Evolutionary conservation across 2,329 filamentous ascomycete genomes (phyloP).

Genomic region (Xylaria sp.): DNA sequence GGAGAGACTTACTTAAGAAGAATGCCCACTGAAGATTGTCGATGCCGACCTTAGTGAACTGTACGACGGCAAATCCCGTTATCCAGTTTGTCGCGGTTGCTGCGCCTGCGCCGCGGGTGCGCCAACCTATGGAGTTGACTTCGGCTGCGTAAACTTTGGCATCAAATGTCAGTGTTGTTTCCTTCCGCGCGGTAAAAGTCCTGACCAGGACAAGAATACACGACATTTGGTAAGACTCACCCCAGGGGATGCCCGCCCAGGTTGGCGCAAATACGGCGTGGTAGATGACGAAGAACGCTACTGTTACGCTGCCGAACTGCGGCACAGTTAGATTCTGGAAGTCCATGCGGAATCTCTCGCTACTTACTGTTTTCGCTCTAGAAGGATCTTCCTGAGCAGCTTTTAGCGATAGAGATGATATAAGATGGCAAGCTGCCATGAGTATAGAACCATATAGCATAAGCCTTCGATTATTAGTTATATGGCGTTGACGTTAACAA

Average conservation of each 20-base stretch:
- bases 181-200: background rate
- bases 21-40: constrained; percentile 56
- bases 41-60: constrained; percentile 57
- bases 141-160: constrained; percentile 54
- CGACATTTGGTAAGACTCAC: constrained; percentile 4
- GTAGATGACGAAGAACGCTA: constrained; percentile 57
- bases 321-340: constrained; percentile 27
- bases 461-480: constrained; percentile 37
- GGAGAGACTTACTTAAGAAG: constrained; percentile 52
- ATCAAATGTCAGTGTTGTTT: background rate
- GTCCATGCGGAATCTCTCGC: background rate
- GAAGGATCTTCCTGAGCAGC: constrained; percentile 48
- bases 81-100: constrained; percentile 59
- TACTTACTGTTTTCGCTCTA: constrained; percentile 43
- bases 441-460: constrained; percentile 53
- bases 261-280: constrained; percentile 56
- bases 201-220: background rate
- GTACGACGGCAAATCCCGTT: constrained; percentile 55
- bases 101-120: constrained; percentile 55
- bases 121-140: constrained; percentile 55
- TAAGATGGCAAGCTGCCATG: constrained; percentile 52
- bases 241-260: constrained; percentile 54
- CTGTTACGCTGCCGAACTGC: constrained; percentile 53
- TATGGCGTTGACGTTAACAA: no score
- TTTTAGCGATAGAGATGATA: constrained; percentile 52